Conservation (phyloP, 495 filamentous ascomycete species). For the Sordaria brevicollis region DNA sequence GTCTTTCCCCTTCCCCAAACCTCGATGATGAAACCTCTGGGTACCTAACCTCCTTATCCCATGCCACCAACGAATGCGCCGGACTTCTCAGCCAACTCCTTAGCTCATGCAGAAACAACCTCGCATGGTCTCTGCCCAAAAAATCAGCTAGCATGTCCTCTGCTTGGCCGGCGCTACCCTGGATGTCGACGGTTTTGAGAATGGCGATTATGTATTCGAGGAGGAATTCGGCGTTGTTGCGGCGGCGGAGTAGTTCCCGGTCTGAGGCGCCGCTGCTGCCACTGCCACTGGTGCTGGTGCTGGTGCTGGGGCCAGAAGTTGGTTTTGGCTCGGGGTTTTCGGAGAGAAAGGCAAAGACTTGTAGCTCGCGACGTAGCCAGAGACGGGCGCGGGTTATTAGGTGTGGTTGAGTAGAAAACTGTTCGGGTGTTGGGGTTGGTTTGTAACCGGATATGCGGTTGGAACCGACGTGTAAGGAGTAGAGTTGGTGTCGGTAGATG, state of each 20-base stretch:
- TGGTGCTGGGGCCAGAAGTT: neutral
- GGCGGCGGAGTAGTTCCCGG: constrained; percentile 32
- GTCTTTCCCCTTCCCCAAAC: neutral
- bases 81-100: constrained; percentile 74
- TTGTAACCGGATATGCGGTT: constrained; percentile 69
- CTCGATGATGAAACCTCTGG: constrained; percentile 3
- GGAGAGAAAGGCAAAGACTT: constrained; percentile 70
- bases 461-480: constrained; percentile 64
- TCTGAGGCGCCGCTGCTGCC: constrained; percentile 19
- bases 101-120: constrained; percentile 78
- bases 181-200: constrained; percentile 82
- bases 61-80: constrained; percentile 54
- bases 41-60: constrained; percentile 80
- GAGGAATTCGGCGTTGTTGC: constrained; percentile 78
- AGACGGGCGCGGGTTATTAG: constrained; percentile 73
- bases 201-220: constrained; percentile 85
- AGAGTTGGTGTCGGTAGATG: constrained; percentile 67
- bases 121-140: constrained; percentile 65
- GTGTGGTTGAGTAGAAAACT: constrained; percentile 51
- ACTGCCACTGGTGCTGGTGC: constrained; percentile 11
- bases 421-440: constrained; percentile 59
- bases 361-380: constrained; percentile 81
- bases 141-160: constrained; percentile 85
- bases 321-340: neutral
- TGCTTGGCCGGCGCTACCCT: constrained; percentile 67